Evolutionary conservation across 164 flowering plant genomes (phyloP).

Genomic region (Magnolia sinica): DNA sequence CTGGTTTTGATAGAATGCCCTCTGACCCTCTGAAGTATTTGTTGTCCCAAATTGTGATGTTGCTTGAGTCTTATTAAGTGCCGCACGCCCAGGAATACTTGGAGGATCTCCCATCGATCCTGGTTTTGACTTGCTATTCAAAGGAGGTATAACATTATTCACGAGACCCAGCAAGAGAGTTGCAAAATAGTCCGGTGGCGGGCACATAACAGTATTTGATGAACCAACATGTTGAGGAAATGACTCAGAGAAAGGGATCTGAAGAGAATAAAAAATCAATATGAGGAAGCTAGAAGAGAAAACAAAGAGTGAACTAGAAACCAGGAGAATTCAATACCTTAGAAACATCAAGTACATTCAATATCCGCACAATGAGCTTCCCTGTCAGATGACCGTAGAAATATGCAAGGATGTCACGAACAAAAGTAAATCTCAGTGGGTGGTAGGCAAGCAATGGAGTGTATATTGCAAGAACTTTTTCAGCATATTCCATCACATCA

Average conservation of each 20-base stretch:
- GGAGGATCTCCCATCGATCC: conserved; percentile 53
- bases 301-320: neutral
- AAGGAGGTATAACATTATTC: conserved; percentile 83
- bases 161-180: conserved; percentile 75
- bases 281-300: conserved; percentile 3
- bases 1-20: conserved; percentile 86
- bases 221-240: conserved; percentile 78
- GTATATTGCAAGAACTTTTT: conserved; percentile 67
- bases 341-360: conserved; percentile 72
- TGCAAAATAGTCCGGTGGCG: conserved; percentile 90
- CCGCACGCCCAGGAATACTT: conserved; percentile 41
- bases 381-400: conserved; percentile 93
- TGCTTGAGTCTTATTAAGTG: conserved; percentile 50
- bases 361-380: conserved; percentile 79
- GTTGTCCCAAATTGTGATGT: conserved; percentile 52
- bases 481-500: conserved; percentile 81
- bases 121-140: conserved; percentile 56
- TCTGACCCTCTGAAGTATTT: conserved; percentile 63
- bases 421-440: conserved; percentile 87
- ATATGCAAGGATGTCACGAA: conserved; percentile 94
- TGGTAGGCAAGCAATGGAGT: conserved; percentile 67
- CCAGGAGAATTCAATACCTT: conserved; percentile 49
- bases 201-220: conserved; percentile 67
- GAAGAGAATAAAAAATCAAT: conserved; percentile 20
- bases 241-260: conserved; percentile 96